Evolutionary conservation across 2,329 filamentous ascomycete genomes (phyloP).

Genomic region (Canariomyces notabilis): DNA sequence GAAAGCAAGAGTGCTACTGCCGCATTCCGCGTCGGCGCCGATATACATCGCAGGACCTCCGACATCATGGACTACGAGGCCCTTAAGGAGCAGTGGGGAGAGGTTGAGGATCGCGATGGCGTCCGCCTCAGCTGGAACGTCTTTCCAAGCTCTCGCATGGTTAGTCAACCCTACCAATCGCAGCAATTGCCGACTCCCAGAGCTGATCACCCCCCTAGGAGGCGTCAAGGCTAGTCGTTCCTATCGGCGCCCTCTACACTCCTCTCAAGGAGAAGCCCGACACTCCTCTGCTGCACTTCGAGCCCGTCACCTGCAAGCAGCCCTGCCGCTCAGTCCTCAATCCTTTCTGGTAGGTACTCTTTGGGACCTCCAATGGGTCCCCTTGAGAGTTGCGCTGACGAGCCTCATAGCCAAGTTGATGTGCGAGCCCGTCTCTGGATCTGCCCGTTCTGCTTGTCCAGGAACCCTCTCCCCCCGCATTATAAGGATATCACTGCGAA

Average conservation of each 20-base stretch:
- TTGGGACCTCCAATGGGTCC: background rate
- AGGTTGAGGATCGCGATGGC: constrained; percentile 94
- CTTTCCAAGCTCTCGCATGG: constrained; percentile 96
- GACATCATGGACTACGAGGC: constrained; percentile 79
- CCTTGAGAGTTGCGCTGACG: constrained; percentile 12
- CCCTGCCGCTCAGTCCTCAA: constrained; percentile 95
- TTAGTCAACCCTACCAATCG: constrained; percentile 36
- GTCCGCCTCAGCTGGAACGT: constrained; percentile 98
- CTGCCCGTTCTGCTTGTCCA: constrained; percentile 80
- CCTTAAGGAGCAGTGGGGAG: constrained; percentile 92
- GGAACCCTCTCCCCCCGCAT: constrained; percentile 76
- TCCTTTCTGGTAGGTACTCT: constrained; percentile 74
- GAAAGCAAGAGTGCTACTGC: background rate
- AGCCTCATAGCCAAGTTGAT: constrained; percentile 64
- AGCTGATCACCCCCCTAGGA: constrained; percentile 53
- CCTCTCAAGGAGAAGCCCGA: constrained; percentile 92
- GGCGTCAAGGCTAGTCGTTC: constrained; percentile 89
- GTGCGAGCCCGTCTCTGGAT: constrained; percentile 82
- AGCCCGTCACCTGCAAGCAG: constrained; percentile 93
- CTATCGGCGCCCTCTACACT: constrained; percentile 93
- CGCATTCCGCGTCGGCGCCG: background rate
- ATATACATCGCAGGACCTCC: background rate
- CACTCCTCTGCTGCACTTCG: constrained; percentile 85
- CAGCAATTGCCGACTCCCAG: constrained; percentile 6
- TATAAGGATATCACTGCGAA: constrained; percentile 87